A percentile compares a stretch with the other conserved stretches of the same genome.
Conservation (phyloP, 2,329 filamentous ascomycete genomes). For the Xylariaceae sp. region DNA sequence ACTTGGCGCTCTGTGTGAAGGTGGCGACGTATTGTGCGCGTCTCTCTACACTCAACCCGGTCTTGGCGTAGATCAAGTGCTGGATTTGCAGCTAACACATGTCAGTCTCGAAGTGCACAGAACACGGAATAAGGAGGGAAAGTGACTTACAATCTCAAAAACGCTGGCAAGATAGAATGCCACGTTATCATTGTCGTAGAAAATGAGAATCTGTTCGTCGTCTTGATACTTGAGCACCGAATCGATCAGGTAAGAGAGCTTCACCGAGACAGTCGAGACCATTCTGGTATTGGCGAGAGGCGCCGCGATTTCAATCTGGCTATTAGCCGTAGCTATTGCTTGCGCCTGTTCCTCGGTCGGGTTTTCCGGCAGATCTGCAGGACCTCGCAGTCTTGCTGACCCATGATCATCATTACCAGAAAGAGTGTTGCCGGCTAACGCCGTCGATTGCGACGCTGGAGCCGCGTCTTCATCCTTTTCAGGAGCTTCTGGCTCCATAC, state of each 20-base stretch:
- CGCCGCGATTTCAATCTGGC: slow-evolving; percentile 41
- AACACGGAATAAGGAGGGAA: not conserved
- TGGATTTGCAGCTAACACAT: slow-evolving; percentile 47
- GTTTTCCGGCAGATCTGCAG: slow-evolving; percentile 9
- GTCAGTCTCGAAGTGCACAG: not conserved
- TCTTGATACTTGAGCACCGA: slow-evolving; percentile 62
- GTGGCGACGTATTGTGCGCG: slow-evolving; percentile 71
- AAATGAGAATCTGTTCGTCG: slow-evolving; percentile 81
- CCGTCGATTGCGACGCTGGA: slow-evolving; percentile 15
- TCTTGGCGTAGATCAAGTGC: slow-evolving; percentile 63
- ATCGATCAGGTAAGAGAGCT: slow-evolving; percentile 79
- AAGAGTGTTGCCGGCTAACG: slow-evolving; percentile 27
- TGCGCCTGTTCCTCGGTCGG: slow-evolving; percentile 7
- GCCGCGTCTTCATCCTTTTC: slow-evolving; percentile 11
- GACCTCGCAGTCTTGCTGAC: slow-evolving; percentile 23
- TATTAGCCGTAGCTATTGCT: slow-evolving; percentile 32
- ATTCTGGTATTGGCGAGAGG: slow-evolving; percentile 57
- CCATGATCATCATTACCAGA: slow-evolving; percentile 27
- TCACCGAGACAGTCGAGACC: slow-evolving; percentile 77
- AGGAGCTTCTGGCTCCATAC: slow-evolving; percentile 34
- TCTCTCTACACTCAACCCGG: slow-evolving; percentile 50
- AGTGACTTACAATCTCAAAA: slow-evolving; percentile 59
- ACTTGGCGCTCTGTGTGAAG: slow-evolving; percentile 64
- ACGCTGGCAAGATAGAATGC: slow-evolving; percentile 81
- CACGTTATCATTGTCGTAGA: slow-evolving; percentile 84